Evolutionary conservation across 208 protist species (phyloP), one percentile per base, ranked within the genome.

Genomic region (Acanthamoeba castellanii): DNA sequence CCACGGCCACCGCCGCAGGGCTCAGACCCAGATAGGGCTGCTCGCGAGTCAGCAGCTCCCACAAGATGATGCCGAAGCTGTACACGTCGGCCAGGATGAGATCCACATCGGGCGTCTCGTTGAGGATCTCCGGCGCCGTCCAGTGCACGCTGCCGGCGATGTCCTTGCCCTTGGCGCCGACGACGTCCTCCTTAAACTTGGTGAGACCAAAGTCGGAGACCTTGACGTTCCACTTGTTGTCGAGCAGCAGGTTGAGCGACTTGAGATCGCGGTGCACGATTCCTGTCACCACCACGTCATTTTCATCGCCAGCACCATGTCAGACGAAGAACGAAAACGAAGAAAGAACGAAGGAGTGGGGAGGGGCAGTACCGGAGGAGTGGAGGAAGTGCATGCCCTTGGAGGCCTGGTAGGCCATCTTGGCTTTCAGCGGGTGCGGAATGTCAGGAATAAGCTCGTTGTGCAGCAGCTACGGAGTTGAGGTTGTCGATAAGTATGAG

Each of bases 401-500:
- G n/a, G 96, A 96, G 57, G 89, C 94, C 64, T 97, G 95, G 16
- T 89, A 94, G 52, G 95, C 95, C 11, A 97, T 61, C 68, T 76
- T 76, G 68, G 68, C 68, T 13, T 76, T 76, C 25, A 76, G 68
- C n/a, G 68, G 25, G 68, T 37, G 34, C 14, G 68, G 68, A 42
- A 76, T 76, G n/a, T 76, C 68, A 2, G 68, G 68, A 25, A 76
- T 76, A 2, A 76, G 68, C 68, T 76, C 68, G 34, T 76, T 76
- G 68, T 76, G 68, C 8, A 76, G 68, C 68, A 76, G 20, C 68
- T 76, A 16, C 20, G 18, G 64, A 11, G 25, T n/a, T 9, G 11
- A 1, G 66, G 9, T 37, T 16, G 22, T 8, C 14, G 8, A n/a
- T 37, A 1, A 74, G 25, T 8, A n/a, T 34, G 25, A 27, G 66